phyloP scores from a whole-genome alignment of 352 stramenopile genomes.

The Phytophthora pini region DNA sequence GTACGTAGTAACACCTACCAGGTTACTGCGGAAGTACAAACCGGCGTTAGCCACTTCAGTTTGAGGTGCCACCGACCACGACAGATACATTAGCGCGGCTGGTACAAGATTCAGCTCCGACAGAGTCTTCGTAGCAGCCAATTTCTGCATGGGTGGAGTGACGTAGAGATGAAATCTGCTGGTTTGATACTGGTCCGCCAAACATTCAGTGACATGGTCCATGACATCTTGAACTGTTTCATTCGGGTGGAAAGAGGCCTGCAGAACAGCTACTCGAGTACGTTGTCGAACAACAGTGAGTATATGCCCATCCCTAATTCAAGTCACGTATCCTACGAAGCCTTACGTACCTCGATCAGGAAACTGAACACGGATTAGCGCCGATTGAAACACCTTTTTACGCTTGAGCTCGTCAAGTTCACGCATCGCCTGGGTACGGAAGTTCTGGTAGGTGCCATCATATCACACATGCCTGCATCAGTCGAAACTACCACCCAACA shows the following conservation, averaged over 20 bases:
- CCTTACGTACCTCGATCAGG: slow-evolving; percentile 71
- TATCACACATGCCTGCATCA: slow-evolving; percentile 20
- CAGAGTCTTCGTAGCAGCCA: slow-evolving; percentile 63
- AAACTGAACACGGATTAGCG: slow-evolving; percentile 85
- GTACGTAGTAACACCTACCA: slow-evolving; percentile 43
- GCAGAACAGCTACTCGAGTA: slow-evolving; percentile 61
- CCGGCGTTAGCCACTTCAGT: slow-evolving; percentile 28
- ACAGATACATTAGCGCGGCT: slow-evolving; percentile 79
- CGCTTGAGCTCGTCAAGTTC: slow-evolving; percentile 88
- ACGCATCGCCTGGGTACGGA: slow-evolving; percentile 87
- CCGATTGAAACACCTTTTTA: slow-evolving; percentile 81
- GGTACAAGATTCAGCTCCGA: slow-evolving; percentile 77
- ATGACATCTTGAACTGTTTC: slow-evolving; percentile 82
- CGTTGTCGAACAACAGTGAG: background rate
- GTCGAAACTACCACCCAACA: slow-evolving; percentile 7
- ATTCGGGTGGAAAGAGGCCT: slow-evolving; percentile 85
- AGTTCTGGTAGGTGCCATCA: slow-evolving; percentile 54
- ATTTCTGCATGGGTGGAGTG: slow-evolving; percentile 74
- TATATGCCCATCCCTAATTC: background rate
- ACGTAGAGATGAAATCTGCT: slow-evolving; percentile 81
- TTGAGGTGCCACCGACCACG: slow-evolving; percentile 56
- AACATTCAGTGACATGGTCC: slow-evolving; percentile 60
- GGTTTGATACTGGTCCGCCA: slow-evolving; percentile 34
- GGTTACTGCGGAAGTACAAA: slow-evolving; percentile 66
- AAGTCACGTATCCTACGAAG: background rate